A percentile compares a stretch with the other conserved stretches of the same genome.
phyloP scores from a whole-genome alignment of 2,329 filamentous ascomycete genomes.

The Venturia pyrina region DNA sequence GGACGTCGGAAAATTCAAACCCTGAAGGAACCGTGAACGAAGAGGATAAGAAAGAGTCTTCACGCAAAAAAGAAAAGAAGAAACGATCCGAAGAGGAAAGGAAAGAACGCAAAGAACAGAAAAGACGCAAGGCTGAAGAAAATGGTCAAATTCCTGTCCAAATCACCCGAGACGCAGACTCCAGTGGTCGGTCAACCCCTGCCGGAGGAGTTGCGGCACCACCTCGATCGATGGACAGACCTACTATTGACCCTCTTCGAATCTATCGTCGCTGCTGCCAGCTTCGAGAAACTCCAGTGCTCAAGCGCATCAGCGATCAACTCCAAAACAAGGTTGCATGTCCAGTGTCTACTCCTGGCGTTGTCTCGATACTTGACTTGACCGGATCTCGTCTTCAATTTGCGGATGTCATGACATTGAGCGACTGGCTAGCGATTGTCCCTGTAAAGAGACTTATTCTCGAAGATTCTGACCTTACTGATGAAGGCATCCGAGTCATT shows the following conservation, averaged over 20 bases:
- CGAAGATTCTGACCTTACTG: slow-evolving; percentile 77
- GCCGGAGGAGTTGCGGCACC: slow-evolving; percentile 14
- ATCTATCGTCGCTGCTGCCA: slow-evolving; percentile 95
- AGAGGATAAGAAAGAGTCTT: slow-evolving; percentile 30
- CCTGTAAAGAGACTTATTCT: slow-evolving; percentile 78
- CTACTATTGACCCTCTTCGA: slow-evolving; percentile 81
- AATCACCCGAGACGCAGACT: slow-evolving; percentile 58
- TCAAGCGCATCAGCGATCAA: slow-evolving; percentile 87
- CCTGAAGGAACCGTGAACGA: slow-evolving; percentile 27
- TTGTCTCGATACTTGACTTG: slow-evolving; percentile 73
- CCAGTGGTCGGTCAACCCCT: slow-evolving; percentile 35
- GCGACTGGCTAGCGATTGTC: slow-evolving; percentile 89
- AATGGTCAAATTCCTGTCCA: slow-evolving; percentile 83
- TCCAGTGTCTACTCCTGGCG: slow-evolving; percentile 54
- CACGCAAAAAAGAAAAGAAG: slow-evolving; percentile 88
- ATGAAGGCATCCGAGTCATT: slow-evolving; percentile 78
- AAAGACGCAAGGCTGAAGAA: slow-evolving; percentile 71
- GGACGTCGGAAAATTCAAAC: slow-evolving; percentile 31
- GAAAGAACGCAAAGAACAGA: slow-evolving; percentile 85
- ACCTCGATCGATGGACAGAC: slow-evolving; percentile 49
- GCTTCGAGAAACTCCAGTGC: slow-evolving; percentile 78
- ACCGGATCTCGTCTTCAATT: slow-evolving; percentile 76
- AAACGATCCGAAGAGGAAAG: slow-evolving; percentile 88
- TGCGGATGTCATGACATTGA: slow-evolving; percentile 74
- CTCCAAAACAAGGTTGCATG: slow-evolving; percentile 62